Conservation (phyloP, 2,329 filamentous ascomycete species). For the Diaporthe australafricana region DNA sequence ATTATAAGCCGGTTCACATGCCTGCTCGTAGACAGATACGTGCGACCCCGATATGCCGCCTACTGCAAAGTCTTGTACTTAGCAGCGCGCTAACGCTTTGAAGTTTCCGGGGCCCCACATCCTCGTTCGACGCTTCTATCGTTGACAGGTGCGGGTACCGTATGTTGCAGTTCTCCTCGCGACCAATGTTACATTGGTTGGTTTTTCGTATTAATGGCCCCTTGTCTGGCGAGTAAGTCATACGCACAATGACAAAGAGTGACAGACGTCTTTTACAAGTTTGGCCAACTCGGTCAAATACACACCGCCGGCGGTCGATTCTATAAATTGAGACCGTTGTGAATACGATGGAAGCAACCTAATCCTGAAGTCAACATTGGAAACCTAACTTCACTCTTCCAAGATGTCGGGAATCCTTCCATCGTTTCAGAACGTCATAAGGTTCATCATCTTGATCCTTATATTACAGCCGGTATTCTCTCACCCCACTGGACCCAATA, state of each 20-base stretch:
- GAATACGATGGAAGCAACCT: not conserved
- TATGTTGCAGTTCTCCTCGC: conserved; percentile 8
- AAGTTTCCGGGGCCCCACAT: not conserved
- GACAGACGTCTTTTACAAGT: not conserved
- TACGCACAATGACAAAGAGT: not conserved
- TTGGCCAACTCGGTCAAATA: not conserved
- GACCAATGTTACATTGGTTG: not conserved
- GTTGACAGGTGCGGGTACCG: conserved; percentile 1
- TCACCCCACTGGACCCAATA: not conserved
- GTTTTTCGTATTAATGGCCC: not conserved
- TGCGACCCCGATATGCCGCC: not conserved
- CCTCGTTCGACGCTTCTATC: not conserved
- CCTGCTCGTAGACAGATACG: too few species aligned
- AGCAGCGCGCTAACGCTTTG: not conserved
- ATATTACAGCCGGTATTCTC: not conserved
- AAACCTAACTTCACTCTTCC: too few species aligned
- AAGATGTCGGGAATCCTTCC: not conserved
- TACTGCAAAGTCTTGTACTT: not conserved
- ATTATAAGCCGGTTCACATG: not conserved
- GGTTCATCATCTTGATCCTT: not conserved
- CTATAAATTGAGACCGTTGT: not conserved
- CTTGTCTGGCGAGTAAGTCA: too few species aligned
- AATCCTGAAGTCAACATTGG: too few species aligned
- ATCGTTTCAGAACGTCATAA: not conserved
- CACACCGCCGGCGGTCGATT: not conserved